These are phyloP conservation scores for Solanum ossicruentum DNA, from an alignment of 257 asterid genomes.

Conservation along the genomic window DNA sequence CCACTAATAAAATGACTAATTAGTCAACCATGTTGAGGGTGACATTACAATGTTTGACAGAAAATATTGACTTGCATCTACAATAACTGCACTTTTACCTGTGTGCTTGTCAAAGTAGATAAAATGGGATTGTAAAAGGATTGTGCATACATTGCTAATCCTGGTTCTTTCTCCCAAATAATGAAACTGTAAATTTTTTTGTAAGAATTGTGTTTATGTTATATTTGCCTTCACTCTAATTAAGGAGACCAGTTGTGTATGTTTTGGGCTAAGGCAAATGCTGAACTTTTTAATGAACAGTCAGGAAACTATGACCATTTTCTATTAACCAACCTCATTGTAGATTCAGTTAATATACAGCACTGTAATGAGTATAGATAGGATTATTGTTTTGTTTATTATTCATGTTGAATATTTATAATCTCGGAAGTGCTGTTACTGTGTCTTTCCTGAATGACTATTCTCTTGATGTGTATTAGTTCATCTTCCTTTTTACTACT, in stretches of 20 bases:
- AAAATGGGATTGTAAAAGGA: neutral
- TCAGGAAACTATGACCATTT: neutral
- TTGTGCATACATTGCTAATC: neutral
- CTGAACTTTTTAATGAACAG: neutral
- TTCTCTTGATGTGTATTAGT: neutral
- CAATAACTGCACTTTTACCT: neutral
- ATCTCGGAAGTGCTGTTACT: neutral
- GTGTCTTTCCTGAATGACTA: neutral
- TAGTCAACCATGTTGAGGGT: neutral
- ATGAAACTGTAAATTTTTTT: neutral
- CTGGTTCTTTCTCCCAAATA: neutral
- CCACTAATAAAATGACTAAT: neutral
- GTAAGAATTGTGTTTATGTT: neutral
- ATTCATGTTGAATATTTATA: neutral
- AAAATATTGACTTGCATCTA: neutral
- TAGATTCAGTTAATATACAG: neutral
- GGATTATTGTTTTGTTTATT: neutral
- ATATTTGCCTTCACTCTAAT: neutral
- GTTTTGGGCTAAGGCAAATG: neutral
- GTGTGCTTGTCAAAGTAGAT: neutral
- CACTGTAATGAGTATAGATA: neutral
- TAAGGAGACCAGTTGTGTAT: neutral
- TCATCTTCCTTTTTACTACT: neutral
- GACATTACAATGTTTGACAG: neutral
- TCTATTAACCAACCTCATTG: neutral